Evolutionary conservation across 2,329 filamentous ascomycete species (phyloP).

Genomic region (Colletotrichum navitas): DNA sequence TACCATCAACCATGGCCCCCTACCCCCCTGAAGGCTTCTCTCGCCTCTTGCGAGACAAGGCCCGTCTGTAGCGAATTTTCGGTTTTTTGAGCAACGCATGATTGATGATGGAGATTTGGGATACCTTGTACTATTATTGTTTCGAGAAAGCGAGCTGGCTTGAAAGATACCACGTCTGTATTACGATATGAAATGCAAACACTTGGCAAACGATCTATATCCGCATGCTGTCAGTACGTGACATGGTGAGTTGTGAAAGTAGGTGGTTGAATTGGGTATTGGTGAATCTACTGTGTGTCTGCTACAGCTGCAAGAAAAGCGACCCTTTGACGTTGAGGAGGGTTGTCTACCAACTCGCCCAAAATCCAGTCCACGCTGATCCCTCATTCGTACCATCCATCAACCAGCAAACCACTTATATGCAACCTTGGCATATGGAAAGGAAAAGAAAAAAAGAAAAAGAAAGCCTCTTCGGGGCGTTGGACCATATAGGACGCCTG

Average conservation of each 20-base stretch:
- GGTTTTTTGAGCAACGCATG: constrained; percentile 17
- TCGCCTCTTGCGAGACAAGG: neutral
- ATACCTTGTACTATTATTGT: constrained; percentile 33
- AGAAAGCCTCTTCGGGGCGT: neutral
- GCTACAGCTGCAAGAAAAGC: neutral
- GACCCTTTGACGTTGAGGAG: neutral
- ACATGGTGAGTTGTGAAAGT: neutral
- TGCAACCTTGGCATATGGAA: neutral
- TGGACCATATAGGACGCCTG: neutral
- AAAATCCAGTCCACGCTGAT: constrained; percentile 3
- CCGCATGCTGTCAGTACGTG: neutral
- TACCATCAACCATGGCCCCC: neutral
- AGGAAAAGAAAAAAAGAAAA: neutral
- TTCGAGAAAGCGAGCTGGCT: constrained; percentile 19
- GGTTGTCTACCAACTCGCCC: neutral
- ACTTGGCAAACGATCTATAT: neutral
- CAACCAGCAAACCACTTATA: neutral
- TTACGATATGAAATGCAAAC: constrained; percentile 17
- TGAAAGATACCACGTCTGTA: constrained; percentile 34
- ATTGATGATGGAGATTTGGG: constrained; percentile 11
- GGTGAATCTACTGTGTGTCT: neutral
- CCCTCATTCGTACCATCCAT: neutral
- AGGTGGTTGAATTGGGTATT: neutral
- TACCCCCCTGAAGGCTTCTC: neutral
- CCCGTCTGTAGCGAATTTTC: neutral